Conservation (phyloP, 2,329 filamentous ascomycete genomes). For the Daldinia sp. region DNA sequence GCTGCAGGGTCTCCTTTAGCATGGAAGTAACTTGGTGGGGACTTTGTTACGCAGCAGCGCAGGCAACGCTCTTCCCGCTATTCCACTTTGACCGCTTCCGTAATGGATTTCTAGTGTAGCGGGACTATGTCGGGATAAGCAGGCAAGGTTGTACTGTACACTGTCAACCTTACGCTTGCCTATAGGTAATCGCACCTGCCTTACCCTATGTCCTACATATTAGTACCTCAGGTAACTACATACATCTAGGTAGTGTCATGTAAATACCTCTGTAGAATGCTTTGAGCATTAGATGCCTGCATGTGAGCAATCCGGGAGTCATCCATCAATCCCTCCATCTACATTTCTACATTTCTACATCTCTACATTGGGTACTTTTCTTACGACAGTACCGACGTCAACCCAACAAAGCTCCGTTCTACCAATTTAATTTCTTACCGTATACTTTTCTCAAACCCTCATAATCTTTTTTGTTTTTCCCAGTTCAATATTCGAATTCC, state of each 20-base stretch:
- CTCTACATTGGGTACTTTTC: too few relatives aligned
- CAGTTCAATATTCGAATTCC: conserved; percentile 2
- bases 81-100: conserved; percentile 40
- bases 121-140: conserved; percentile 30
- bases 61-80: conserved; percentile 1
- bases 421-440: conserved; percentile 12
- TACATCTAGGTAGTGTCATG: neutral
- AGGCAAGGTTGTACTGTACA: conserved; percentile 1
- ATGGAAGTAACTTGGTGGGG: conserved; percentile 12
- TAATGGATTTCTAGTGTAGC: conserved; percentile 16
- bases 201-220: too few relatives aligned
- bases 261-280: neutral
- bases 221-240: neutral
- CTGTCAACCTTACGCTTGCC: neutral
- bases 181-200: neutral
- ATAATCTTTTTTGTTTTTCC: too few relatives aligned
- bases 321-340: conserved; percentile 29
- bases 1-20: conserved; percentile 17
- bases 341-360: too few relatives aligned
- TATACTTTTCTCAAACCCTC: conserved; percentile 19
- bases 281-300: conserved; percentile 27
- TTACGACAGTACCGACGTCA: conserved; percentile 14
- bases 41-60: neutral
- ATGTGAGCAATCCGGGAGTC: conserved; percentile 35
- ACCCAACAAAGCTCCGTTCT: conserved; percentile 18